phyloP scores from a whole-genome alignment of 352 stramenopile genomes.

The Globisporangium okanoganense region DNA sequence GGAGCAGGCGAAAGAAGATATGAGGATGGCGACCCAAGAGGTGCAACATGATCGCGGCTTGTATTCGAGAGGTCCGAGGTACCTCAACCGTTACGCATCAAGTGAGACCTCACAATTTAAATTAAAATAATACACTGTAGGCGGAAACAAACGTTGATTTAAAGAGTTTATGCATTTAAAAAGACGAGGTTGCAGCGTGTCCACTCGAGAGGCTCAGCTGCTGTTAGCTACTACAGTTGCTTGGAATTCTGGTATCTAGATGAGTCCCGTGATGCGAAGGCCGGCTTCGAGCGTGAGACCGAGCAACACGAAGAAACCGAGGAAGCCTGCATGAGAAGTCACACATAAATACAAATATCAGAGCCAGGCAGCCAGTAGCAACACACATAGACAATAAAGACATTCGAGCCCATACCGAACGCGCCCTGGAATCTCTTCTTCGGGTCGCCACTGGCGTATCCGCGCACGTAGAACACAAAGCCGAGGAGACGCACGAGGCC shows the following conservation, averaged over 20 bases:
- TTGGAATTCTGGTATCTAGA: background rate
- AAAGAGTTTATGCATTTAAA: background rate
- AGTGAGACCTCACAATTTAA: too few relatives aligned
- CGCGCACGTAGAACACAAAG: background rate
- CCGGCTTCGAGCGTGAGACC: conserved; percentile 16
- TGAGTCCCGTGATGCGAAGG: conserved; percentile 5
- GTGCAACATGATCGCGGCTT: too few relatives aligned
- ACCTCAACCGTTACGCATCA: too few relatives aligned
- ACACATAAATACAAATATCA: background rate
- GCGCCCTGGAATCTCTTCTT: background rate
- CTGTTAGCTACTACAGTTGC: background rate
- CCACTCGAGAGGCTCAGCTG: background rate
- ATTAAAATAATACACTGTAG: too few relatives aligned
- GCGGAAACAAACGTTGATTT: too few relatives aligned
- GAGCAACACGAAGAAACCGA: conserved; percentile 32
- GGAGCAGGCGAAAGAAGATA: background rate
- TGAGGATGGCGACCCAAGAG: too few relatives aligned
- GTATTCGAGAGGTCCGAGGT: too few relatives aligned
- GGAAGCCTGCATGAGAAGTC: conserved; percentile 33
- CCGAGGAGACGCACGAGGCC: background rate
- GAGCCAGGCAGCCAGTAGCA: background rate
- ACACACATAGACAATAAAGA: background rate
- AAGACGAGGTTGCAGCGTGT: background rate
- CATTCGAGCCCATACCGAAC: background rate
- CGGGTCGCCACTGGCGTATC: background rate